Evolutionary conservation across 768 basidiomycete genomes (phyloP).

Genomic region (Boletus patriciae): DNA sequence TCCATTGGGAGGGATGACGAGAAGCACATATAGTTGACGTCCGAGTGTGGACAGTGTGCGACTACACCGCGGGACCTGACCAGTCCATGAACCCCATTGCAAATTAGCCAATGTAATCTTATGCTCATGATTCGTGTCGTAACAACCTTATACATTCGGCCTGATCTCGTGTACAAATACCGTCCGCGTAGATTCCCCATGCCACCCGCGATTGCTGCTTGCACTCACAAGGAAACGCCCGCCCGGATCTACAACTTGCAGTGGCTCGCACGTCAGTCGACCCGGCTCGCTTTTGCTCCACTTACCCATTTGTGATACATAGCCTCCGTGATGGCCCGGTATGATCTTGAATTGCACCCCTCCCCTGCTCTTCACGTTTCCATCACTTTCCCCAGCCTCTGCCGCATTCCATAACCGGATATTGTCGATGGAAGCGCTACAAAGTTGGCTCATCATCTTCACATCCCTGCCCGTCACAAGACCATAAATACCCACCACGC

Average conservation of each 20-base stretch:
- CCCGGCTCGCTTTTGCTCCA: slow-evolving; percentile 21
- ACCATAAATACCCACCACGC: slow-evolving; percentile 64
- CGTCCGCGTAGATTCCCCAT: slow-evolving; percentile 86
- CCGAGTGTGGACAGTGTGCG: slow-evolving; percentile 26
- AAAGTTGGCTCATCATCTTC: slow-evolving; percentile 20
- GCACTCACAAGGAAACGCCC: slow-evolving; percentile 86
- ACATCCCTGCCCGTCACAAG: slow-evolving; percentile 16
- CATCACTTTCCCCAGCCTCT: slow-evolving; percentile 69
- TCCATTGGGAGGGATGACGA: slow-evolving; percentile 33
- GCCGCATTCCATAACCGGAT: slow-evolving; percentile 91
- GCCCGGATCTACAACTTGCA: slow-evolving; percentile 79
- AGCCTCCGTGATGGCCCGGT: slow-evolving; percentile 93
- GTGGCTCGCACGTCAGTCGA: slow-evolving; percentile 24
- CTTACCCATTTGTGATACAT: slow-evolving; percentile 90
- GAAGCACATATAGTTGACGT: slow-evolving; percentile 27
- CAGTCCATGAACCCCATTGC: slow-evolving; percentile 20
- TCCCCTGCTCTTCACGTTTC: slow-evolving; percentile 57
- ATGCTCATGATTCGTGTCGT: slow-evolving; percentile 22
- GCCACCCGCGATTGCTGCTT: slow-evolving; percentile 93
- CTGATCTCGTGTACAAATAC: slow-evolving; percentile 92
- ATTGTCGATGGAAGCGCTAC: slow-evolving; percentile 89
- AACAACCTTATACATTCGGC: slow-evolving; percentile 35
- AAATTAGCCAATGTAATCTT: slow-evolving; percentile 32
- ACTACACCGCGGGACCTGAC: slow-evolving; percentile 36
- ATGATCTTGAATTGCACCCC: slow-evolving; percentile 92